Base-by-base conservation (phyloP, 2,329 filamentous ascomycete species). In the Xylariales sp. region DNA sequence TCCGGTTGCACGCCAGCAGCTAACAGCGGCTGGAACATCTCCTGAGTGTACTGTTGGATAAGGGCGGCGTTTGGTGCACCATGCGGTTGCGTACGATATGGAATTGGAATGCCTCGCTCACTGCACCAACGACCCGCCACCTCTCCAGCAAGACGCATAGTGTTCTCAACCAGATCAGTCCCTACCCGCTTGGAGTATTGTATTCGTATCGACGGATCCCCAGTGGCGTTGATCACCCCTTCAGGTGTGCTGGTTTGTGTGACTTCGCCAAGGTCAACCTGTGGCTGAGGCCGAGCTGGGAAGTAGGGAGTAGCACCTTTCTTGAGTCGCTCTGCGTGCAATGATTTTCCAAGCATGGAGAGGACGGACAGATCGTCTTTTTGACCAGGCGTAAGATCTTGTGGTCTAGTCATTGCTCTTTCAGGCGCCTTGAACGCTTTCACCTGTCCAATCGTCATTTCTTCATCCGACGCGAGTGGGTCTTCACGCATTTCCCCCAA, bases 121-220 rank as follows among this genome's bases (percentile, higher is more conserved):
- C 66, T 52, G 50, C 78, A 82, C 76, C 78, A 85, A 20, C 63
- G 64, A 15, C 78, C 80, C 25, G 75, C 78, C 18, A 81, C 62
- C 49, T 82, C 70, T 38, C 77, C 78, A 11, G 78, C 80, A 4
- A 83, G 63, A 25, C 76, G 66, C 81, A 85, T 85, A 17, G 68
- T 48, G 40, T 66, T 64, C 40, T 62, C 59, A 27, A 78, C 70
- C 13, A 74, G 50, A 16, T 61, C 53, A 15, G 55, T 60, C 17
- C 53, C 57, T 7, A 48, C 47, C 14, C 25, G 34, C 24, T 41
- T 30, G 5, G 52, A 49, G 42, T 65, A 66, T 6, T 49, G 47
- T 27, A 73, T 56, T 14, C 57, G 57, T 47, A 80, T 78, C 39
- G 67, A 66, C 1, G 76, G 75, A 41, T 79, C 72, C 4, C 70